phyloP scores from a whole-genome alignment of 768 basidiomycete genomes.

The Trametes sanguinea region DNA sequence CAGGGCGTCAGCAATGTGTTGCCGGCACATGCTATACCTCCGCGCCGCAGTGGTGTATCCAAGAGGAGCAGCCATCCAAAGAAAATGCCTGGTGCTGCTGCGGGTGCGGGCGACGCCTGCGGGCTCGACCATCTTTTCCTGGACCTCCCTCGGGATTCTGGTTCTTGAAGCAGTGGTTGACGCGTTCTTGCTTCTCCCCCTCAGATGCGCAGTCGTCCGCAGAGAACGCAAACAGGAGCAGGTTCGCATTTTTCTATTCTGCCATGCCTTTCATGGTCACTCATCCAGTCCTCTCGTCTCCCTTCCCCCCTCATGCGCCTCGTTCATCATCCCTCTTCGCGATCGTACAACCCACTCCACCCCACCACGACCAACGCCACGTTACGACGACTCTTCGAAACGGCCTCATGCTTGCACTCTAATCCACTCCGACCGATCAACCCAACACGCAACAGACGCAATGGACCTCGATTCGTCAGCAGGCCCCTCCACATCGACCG shows the following conservation, averaged over 20 bases:
- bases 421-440: neutral
- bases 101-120: conserved; percentile 1
- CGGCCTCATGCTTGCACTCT: neutral
- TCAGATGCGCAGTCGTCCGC: conserved; percentile 18
- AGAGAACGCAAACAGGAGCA: conserved; percentile 16
- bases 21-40: neutral
- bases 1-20: conserved; percentile 9
- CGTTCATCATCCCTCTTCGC: neutral
- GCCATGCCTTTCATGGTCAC: neutral
- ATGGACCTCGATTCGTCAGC: conserved; percentile 54
- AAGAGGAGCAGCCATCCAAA: neutral
- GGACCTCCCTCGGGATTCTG: conserved; percentile 6
- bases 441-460: conserved; percentile 37
- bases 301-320: neutral
- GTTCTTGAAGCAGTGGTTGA: conserved; percentile 15
- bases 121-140: conserved; percentile 26
- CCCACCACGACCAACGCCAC: too few species aligned
- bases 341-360: too few species aligned
- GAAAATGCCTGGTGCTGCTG: neutral
- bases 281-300: neutral
- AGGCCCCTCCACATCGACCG: conserved; percentile 25
- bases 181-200: neutral
- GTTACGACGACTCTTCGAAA: too few species aligned
- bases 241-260: conserved; percentile 16
- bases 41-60: neutral